Evolutionary conservation across 2,329 filamentous ascomycete genomes (phyloP), one percentile per base, ranked within the genome.

Genomic region (Xylariales sp.): DNA sequence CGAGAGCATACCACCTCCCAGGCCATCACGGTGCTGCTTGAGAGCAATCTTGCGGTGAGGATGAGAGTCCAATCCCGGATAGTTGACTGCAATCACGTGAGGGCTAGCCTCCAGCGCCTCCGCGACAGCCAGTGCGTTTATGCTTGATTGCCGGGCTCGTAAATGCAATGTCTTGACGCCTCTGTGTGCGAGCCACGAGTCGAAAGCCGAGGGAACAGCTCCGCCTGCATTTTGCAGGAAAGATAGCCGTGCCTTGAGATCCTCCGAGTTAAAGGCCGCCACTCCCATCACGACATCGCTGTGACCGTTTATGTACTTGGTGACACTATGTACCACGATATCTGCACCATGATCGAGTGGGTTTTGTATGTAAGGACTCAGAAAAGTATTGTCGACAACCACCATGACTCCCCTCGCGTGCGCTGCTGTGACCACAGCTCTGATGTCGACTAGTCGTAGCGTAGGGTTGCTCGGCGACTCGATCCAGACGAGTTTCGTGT

Each of bases 261-360:
- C 76, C 43, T 88, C 81, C 21, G 84, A 86, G 76, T 96, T 97
- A 78, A 95, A 94, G 38, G 93, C 93, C 34, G 89, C 91, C 21
- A 93, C 86, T 51, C 93, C 93, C 93, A 98, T 98, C 56, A 97
- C 83, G 7, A 98, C 93, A 63, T 98, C 93, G 61, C 82, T 78
- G 71, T 98, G 93, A 38, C 93, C 93, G 64, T 97, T 97, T 71
- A 98, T 97, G 70, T 97, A 98, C 71, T 98, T 98, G 32, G 93
- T 98, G 42, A 98, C 93, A 42, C 84, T 90, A 75, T 97, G 91
- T 31, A 97, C 86, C 52, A 97, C 91, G 50, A 97, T 90, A 65
- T 98, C 93, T 53, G 93, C 93, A 54, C 93, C 93, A 61, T 91
- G 88, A 60, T 94, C 84, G 42, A 98, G 80, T 3, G 93, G 93